Evolutionary conservation across 169 alveolate species (phyloP).

Genomic region (Cryptosporidium ubiquitum): DNA sequence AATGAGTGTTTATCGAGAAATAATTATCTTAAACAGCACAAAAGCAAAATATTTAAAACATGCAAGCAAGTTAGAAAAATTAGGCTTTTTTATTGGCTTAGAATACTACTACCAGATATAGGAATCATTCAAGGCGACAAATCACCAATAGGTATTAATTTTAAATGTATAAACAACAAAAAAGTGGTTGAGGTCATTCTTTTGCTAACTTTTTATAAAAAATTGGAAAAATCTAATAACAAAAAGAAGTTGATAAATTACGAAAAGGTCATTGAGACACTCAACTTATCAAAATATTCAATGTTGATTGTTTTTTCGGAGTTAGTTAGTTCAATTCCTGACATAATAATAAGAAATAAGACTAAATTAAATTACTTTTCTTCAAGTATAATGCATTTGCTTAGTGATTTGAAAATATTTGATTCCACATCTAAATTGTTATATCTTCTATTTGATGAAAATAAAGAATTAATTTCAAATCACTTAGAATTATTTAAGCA

Average conservation of each 20-base stretch:
- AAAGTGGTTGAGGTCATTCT: slow-evolving; percentile 13
- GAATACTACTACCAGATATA: slow-evolving; percentile 22
- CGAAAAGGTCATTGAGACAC: not conserved
- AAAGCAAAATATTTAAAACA: not conserved
- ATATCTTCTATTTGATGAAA: not conserved
- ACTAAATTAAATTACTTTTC: not conserved
- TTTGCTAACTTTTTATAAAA: slow-evolving; percentile 41
- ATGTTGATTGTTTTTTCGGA: slow-evolving; percentile 5
- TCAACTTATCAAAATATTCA: slow-evolving; percentile 5
- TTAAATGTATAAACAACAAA: not conserved
- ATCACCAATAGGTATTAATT: not conserved
- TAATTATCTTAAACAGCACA: not conserved
- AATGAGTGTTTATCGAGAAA: not conserved
- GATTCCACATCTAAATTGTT: slow-evolving; percentile 29
- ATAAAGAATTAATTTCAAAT: not conserved
- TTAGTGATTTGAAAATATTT: slow-evolving; percentile 22
- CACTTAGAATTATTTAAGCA: not conserved
- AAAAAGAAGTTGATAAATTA: not conserved
- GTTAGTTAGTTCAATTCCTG: slow-evolving; percentile 33
- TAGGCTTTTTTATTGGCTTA: slow-evolving; percentile 41
- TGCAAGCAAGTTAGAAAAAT: not conserved
- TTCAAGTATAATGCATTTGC: not conserved
- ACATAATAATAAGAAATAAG: not conserved
- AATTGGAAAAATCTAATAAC: slow-evolving; percentile 4
- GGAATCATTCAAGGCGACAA: not conserved